Evolutionary conservation across 768 basidiomycete genomes (phyloP).

Genomic region (Mycena venus): DNA sequence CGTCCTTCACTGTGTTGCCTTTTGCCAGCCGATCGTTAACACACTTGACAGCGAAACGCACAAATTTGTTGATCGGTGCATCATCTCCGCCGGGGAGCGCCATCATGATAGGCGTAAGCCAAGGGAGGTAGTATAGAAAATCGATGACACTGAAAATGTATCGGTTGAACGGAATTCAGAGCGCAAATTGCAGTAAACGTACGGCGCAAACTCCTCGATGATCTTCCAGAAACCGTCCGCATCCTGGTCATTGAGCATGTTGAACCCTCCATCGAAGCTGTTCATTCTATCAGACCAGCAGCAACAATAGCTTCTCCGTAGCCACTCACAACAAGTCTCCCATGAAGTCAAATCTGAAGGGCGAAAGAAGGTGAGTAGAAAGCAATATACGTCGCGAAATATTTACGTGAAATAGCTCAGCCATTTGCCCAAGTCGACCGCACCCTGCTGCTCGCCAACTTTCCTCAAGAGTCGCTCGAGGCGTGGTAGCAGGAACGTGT

Average conservation of each 20-base stretch:
- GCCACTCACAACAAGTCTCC: not conserved
- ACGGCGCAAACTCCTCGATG: not conserved
- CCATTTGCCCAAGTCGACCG: not conserved
- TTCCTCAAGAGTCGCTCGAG: not conserved
- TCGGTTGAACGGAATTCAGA: not conserved
- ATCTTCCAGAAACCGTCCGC: not conserved
- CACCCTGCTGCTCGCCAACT: not conserved
- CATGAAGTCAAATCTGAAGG: not conserved
- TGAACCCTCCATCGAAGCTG: not conserved
- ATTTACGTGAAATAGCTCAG: constrained; percentile 1
- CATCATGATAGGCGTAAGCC: not conserved
- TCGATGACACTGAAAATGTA: not conserved
- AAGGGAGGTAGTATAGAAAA: not conserved
- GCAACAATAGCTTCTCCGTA: not conserved
- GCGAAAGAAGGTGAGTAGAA: not conserved
- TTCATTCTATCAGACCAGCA: not conserved
- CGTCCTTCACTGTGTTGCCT: not conserved
- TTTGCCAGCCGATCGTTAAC: not conserved
- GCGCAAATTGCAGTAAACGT: not conserved
- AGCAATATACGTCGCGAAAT: not conserved
- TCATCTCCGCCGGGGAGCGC: not conserved
- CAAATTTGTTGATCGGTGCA: not conserved
- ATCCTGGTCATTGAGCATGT: constrained; percentile 3
- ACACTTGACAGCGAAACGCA: not conserved
- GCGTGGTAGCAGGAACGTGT: constrained; percentile 10